Evolutionary conservation across 345 rosid genomes (phyloP).

Genomic region (Lepidium sativum): DNA sequence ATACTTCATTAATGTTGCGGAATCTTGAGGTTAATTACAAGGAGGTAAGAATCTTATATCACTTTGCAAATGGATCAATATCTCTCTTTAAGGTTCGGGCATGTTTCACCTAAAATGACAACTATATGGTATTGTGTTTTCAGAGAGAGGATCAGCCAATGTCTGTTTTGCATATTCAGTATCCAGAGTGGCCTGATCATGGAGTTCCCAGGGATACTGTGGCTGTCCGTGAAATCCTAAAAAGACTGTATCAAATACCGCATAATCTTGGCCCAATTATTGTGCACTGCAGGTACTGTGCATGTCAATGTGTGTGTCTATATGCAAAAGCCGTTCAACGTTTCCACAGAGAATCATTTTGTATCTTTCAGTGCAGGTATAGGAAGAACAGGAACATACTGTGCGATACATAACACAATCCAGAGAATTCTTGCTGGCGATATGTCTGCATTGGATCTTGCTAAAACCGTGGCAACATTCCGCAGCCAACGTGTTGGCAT

Average conservation of each 20-base stretch:
- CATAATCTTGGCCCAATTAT: constrained; percentile 71
- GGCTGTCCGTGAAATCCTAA: constrained; percentile 76
- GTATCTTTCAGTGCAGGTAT: constrained; percentile 79
- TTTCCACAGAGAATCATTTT: constrained; percentile 17
- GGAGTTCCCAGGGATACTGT: constrained; percentile 77
- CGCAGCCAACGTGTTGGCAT: constrained; percentile 86
- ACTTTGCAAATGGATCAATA: not conserved
- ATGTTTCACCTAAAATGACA: not conserved
- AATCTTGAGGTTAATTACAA: constrained; percentile 62
- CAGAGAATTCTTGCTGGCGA: constrained; percentile 90
- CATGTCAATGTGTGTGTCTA: constrained; percentile 2
- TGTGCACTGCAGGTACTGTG: constrained; percentile 91
- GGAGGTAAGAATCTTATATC: constrained; percentile 41
- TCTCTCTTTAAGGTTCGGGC: not conserved
- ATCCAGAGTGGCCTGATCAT: constrained; percentile 97
- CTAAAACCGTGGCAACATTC: constrained; percentile 51
- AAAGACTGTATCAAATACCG: constrained; percentile 45
- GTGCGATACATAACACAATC: constrained; percentile 81
- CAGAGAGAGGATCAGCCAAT: constrained; percentile 59
- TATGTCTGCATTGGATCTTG: constrained; percentile 71
- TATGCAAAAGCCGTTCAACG: constrained; percentile 6
- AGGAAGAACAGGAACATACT: constrained; percentile 96
- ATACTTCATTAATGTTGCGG: constrained; percentile 58
- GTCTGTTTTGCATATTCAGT: constrained; percentile 76
- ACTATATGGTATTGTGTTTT: not conserved